These are phyloP conservation scores for Friedmanniomyces endolithicus DNA, from an alignment of 495 filamentous ascomycete genomes.

Conservation along the genomic window DNA sequence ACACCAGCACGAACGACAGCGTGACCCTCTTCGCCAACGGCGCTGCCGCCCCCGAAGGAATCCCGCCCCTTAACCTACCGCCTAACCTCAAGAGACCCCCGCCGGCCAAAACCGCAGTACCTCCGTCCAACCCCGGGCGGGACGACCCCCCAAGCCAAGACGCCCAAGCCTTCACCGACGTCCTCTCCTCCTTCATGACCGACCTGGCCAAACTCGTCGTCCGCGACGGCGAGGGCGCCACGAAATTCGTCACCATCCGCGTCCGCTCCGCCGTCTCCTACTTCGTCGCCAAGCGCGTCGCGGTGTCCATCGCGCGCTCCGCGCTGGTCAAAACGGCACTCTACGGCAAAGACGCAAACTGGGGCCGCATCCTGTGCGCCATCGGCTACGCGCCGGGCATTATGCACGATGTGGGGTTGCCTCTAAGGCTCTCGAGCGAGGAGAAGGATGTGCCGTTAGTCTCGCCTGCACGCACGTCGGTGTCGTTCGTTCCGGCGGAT, in stretches of 20 bases:
- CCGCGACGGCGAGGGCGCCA: conserved; percentile 92
- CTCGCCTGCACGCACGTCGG: conserved; percentile 79
- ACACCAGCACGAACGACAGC: conserved; percentile 95
- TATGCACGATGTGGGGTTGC: background rate
- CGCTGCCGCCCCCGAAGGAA: conserved; percentile 55
- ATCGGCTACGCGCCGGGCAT: conserved; percentile 66
- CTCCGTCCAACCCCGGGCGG: background rate
- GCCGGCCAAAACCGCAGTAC: background rate
- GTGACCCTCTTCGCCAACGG: conserved; percentile 89
- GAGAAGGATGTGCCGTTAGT: conserved; percentile 37
- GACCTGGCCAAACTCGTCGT: conserved; percentile 86
- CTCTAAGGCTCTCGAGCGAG: background rate
- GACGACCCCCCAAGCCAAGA: conserved; percentile 24
- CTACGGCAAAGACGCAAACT: conserved; percentile 95
- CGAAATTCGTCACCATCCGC: conserved; percentile 93
- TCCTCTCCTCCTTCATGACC: conserved; percentile 65
- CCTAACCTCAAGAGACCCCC: background rate
- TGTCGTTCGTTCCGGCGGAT: conserved; percentile 81
- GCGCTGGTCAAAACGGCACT: conserved; percentile 94
- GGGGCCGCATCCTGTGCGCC: conserved; percentile 93
- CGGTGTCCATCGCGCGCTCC: conserved; percentile 80
- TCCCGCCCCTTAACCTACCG: background rate
- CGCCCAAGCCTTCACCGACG: conserved; percentile 49
- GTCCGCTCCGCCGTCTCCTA: conserved; percentile 58
- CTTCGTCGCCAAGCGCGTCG: conserved; percentile 43